Conservation (phyloP, 2,329 filamentous ascomycete genomes). For the Epichloe coenophiala region DNA sequence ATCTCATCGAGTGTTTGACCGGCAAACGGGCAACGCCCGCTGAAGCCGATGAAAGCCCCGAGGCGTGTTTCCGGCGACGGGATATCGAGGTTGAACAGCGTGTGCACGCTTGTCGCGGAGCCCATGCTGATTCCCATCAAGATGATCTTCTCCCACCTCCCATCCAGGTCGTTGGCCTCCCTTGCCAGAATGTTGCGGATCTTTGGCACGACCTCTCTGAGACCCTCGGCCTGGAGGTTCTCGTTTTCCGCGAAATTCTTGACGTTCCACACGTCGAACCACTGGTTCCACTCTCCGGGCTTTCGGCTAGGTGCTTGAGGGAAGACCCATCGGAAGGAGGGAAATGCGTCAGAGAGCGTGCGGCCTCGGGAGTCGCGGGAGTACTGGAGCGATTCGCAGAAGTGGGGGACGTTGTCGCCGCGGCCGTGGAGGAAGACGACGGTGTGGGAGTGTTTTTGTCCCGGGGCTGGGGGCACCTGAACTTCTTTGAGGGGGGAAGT, state of each 20-base stretch:
- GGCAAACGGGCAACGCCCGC: slow-evolving; percentile 22
- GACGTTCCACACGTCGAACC: slow-evolving; percentile 37
- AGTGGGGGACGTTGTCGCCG: slow-evolving; percentile 23
- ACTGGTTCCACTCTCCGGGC: slow-evolving; percentile 21
- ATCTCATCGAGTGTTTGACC: slow-evolving; percentile 17
- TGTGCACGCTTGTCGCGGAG: slow-evolving; percentile 25
- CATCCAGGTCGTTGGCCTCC: slow-evolving; percentile 23
- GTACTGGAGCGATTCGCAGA: slow-evolving; percentile 17
- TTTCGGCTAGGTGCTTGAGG: slow-evolving; percentile 25
- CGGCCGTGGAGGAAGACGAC: slow-evolving; percentile 32
- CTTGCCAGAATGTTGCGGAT: slow-evolving; percentile 19
- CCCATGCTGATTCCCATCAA: slow-evolving; percentile 34
- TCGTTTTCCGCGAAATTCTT: slow-evolving; percentile 26
- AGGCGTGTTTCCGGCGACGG: slow-evolving; percentile 7
- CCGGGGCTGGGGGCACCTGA: neutral
- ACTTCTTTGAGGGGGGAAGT: neutral
- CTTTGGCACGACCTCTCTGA: slow-evolving; percentile 22
- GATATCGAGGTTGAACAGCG: slow-evolving; percentile 21
- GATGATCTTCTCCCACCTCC: slow-evolving; percentile 24
- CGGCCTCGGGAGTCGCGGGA: slow-evolving; percentile 18
- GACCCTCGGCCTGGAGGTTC: slow-evolving; percentile 26
- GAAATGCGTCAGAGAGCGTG: slow-evolving; percentile 25
- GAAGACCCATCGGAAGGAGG: slow-evolving; percentile 35
- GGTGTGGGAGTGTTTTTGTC: slow-evolving; percentile 24
- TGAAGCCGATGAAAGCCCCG: slow-evolving; percentile 25